phyloP scores from a whole-genome alignment of 108 stramenopile genomes.

The Discostella stelligeroides region DNA sequence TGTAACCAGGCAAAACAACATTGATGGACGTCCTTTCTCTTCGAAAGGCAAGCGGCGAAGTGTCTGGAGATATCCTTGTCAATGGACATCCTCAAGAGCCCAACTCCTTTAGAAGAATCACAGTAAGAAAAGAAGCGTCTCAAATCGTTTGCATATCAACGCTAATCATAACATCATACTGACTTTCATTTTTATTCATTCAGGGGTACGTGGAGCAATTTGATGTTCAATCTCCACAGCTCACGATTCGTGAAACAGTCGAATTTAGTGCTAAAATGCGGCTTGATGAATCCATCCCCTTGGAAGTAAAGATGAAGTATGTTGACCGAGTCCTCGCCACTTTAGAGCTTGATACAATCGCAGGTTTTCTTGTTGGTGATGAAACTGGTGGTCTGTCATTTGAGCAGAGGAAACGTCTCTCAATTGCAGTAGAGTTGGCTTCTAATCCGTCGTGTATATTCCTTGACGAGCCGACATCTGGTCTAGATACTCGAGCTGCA shows the following conservation, averaged over 20 bases:
- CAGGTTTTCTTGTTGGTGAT: conserved; percentile 69
- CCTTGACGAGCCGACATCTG: conserved; percentile 40
- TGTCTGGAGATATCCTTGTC: conserved; percentile 77
- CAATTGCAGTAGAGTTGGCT: conserved; percentile 78
- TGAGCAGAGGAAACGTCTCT: conserved; percentile 78
- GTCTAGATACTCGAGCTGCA: conserved; percentile 70
- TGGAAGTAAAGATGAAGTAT: conserved; percentile 52
- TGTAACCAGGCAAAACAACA: too few species aligned
- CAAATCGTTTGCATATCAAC: too few species aligned
- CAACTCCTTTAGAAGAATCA: conserved; percentile 62
- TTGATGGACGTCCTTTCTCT: conserved; percentile 82
- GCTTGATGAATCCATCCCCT: conserved; percentile 59
- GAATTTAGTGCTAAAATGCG: conserved; percentile 85
- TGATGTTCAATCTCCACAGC: conserved; percentile 75
- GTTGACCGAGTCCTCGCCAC: conserved; percentile 69
- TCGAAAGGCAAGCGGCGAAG: conserved; percentile 78
- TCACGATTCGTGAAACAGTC: conserved; percentile 87
- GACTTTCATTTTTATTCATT: too few species aligned
- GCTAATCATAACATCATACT: too few species aligned
- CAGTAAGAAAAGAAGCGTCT: too few species aligned
- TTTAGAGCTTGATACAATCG: conserved; percentile 58
- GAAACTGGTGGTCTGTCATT: conserved; percentile 58
- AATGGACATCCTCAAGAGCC: conserved; percentile 83
- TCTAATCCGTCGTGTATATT: conserved; percentile 49
- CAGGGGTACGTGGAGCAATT: conserved; percentile 93